Conservation (phyloP, 257 asterid species). For the Solanum virginianum region DNA sequence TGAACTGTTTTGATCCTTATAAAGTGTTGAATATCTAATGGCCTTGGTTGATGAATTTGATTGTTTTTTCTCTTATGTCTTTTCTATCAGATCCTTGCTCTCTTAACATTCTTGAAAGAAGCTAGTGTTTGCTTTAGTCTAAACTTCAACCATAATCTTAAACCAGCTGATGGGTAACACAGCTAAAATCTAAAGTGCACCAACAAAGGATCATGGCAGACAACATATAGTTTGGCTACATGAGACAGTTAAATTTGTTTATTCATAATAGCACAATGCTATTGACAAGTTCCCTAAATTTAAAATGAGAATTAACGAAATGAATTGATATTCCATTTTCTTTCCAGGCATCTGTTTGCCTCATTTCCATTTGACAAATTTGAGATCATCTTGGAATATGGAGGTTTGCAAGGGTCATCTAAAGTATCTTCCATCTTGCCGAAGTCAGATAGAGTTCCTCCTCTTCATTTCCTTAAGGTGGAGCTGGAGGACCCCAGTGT, state of each 20-base stretch:
- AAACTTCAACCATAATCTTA: not conserved
- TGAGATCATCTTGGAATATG: slow-evolving; percentile 53
- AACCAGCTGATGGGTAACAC: not conserved
- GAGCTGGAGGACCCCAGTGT: slow-evolving; percentile 32
- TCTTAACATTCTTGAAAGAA: not conserved
- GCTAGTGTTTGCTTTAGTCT: not conserved
- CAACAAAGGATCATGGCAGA: not conserved
- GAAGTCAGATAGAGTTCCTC: slow-evolving; percentile 16
- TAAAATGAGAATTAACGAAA: slow-evolving; percentile 1
- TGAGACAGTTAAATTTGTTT: not conserved
- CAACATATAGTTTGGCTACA: not conserved
- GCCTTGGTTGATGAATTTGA: not conserved
- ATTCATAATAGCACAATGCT: not conserved
- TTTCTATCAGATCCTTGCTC: not conserved
- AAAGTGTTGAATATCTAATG: not conserved
- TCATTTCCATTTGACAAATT: slow-evolving; percentile 45
- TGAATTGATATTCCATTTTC: slow-evolving; percentile 8
- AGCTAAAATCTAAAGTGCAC: not conserved
- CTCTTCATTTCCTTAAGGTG: slow-evolving; percentile 49
- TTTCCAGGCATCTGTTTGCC: slow-evolving; percentile 30
- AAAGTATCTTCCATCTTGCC: slow-evolving; percentile 32
- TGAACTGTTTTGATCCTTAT: not conserved
- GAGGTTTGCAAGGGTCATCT: slow-evolving; percentile 42
- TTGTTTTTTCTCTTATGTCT: not conserved
- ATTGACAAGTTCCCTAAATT: not conserved